Percentiles rank a stretch among this genome's conserved stretches.
Evolutionary conservation across 1,284 basidiomycete species (phyloP).

Genomic region (Inonotus obliquus): DNA sequence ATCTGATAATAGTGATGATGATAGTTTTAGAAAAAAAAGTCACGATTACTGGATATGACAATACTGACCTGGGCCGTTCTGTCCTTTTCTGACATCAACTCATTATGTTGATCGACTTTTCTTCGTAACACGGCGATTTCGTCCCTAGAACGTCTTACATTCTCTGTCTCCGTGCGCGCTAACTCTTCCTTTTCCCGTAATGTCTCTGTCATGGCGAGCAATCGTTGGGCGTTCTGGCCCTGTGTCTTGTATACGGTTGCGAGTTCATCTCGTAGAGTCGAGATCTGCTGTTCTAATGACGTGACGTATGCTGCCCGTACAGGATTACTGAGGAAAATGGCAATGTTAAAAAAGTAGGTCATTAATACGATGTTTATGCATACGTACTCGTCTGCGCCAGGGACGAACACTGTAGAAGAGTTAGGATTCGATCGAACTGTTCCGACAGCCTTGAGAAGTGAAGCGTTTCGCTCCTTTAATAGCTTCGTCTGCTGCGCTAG

Average conservation of each 20-base stretch:
- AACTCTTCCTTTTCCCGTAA: constrained; percentile 88
- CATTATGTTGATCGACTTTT: constrained; percentile 80
- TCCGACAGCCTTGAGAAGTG: constrained; percentile 73
- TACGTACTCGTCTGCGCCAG: constrained; percentile 68
- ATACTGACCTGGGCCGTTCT: constrained; percentile 72
- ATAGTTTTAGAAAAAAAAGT: neutral
- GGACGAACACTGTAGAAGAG: constrained; percentile 56
- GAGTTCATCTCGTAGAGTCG: constrained; percentile 84
- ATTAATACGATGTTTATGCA: constrained; percentile 15
- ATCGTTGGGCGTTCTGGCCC: constrained; percentile 89
- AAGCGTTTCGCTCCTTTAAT: constrained; percentile 84
- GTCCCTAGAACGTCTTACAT: constrained; percentile 63
- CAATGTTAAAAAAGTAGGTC: constrained; percentile 3
- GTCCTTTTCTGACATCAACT: constrained; percentile 86
- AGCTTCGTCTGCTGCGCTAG: constrained; percentile 86
- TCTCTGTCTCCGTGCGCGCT: constrained; percentile 72
- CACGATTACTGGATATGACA: neutral
- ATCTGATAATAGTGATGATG: constrained; percentile 62
- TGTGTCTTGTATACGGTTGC: constrained; percentile 95
- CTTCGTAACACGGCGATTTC: constrained; percentile 67
- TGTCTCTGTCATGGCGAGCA: constrained; percentile 91
- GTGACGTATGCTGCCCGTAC: constrained; percentile 83
- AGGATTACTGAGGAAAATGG: constrained; percentile 53
- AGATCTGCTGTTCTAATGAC: constrained; percentile 91
- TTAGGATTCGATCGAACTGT: constrained; percentile 63